Conservation (phyloP, 768 basidiomycete species). For the Russula brevipes region DNA sequence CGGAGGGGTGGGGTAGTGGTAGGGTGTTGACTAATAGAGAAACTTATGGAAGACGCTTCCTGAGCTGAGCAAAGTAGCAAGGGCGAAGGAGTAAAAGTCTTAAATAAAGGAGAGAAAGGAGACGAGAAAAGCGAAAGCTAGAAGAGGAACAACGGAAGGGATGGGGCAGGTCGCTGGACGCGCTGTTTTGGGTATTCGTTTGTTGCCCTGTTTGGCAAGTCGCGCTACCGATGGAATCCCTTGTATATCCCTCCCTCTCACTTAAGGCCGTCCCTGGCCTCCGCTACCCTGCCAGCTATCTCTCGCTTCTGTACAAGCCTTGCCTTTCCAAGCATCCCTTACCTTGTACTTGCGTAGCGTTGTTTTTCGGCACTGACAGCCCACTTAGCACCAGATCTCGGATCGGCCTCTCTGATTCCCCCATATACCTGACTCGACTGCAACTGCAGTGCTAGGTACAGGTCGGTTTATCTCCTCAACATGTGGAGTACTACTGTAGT, state of each 20-base stretch:
- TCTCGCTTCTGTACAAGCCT: conserved; percentile 13
- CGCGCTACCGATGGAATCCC: conserved; percentile 2
- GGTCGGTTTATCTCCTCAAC: not conserved
- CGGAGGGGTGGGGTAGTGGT: not conserved
- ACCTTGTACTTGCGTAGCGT: conserved; percentile 17
- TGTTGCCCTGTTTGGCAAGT: conserved; percentile 21
- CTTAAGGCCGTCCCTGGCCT: not conserved
- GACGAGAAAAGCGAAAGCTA: conserved; percentile 17
- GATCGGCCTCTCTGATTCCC: no score
- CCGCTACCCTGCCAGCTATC: not conserved
- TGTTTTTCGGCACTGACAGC: not conserved
- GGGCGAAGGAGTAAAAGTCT: conserved; percentile 5
- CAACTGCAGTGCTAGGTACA: not conserved
- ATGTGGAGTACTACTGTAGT: not conserved
- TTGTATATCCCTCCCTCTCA: not conserved
- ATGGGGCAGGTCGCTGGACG: not conserved
- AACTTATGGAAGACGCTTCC: conserved; percentile 12
- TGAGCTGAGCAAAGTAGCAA: conserved; percentile 26
- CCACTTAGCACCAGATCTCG: not conserved
- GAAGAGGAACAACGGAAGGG: conserved; percentile 23
- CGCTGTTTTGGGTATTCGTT: conserved; percentile 24
- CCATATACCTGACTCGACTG: not conserved
- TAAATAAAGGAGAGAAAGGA: conserved; percentile 24
- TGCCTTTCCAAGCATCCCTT: conserved; percentile 14
- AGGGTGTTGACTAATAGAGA: not conserved